Conservation (phyloP, 2,329 filamentous ascomycete species). For the Colletotrichum musae region DNA sequence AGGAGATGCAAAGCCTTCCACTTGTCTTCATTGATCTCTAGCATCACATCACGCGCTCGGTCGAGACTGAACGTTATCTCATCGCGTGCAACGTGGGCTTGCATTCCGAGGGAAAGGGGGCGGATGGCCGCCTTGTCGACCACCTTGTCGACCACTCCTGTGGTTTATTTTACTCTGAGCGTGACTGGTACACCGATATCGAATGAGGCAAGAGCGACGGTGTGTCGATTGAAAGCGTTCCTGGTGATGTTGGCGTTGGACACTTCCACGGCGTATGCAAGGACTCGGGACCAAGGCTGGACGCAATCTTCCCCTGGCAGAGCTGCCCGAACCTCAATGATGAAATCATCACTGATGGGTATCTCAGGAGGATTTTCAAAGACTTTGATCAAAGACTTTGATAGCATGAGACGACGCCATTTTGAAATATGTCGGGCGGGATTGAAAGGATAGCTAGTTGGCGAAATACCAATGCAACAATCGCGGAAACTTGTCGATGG, state of each 20-base stretch:
- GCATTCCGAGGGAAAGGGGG: conserved; percentile 1
- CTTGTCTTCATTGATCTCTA: conserved; percentile 47
- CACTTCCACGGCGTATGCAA: conserved; percentile 11
- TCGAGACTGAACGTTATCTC: neutral
- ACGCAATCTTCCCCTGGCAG: neutral
- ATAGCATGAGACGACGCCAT: neutral
- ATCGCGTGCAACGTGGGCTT: neutral
- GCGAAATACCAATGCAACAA: too few relatives aligned
- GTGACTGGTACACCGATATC: neutral
- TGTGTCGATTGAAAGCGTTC: neutral
- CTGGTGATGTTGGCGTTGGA: conserved; percentile 11
- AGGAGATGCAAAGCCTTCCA: conserved; percentile 47
- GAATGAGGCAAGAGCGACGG: conserved; percentile 4
- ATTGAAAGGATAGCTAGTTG: too few relatives aligned
- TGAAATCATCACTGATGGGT: neutral
- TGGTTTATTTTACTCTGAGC: neutral
- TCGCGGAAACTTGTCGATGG: too few relatives aligned
- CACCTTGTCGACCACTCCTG: neutral
- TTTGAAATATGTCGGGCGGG: neutral
- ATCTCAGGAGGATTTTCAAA: neutral
- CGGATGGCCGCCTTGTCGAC: conserved; percentile 1
- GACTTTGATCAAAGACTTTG: neutral
- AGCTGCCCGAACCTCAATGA: neutral
- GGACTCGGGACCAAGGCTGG: neutral
- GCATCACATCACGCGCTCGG: conserved; percentile 34